Evolutionary conservation across 345 rosid species (phyloP), one percentile per base, ranked within the genome.

Genomic region (Linum lewisii): DNA sequence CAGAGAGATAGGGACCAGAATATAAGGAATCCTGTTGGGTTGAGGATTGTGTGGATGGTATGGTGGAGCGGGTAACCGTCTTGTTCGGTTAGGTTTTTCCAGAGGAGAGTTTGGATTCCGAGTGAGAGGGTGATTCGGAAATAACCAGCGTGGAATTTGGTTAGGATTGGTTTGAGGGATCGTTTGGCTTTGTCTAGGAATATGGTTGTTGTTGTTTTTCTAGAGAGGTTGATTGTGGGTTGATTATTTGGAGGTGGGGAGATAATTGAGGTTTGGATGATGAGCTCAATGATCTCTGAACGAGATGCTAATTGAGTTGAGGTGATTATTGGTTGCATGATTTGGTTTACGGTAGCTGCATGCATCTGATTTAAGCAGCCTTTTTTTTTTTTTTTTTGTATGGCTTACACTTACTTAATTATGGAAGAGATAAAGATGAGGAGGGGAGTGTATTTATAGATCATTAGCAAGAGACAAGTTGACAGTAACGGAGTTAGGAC

Each of bases 1-100:
- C 24, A 56, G 38, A 56, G 38, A 7, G 59, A 22, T n/a, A 56
- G 11, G 24, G 59, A 56, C 59, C 59, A 56, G n/a, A 56, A 32
- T 4, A 26, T 4, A 38, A 56, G 38, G 24, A 54, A 23, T 2
- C 25, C 58, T 10, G 13, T 5, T 6, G 58, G 58, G 24, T 54
- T 5, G 59, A 56, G 59, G 18, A 26, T 26, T 1, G 7, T 6
- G 36, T 25, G 59, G 26, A 56, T 15, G 38, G 29, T 2, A n/a
- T 56, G 59, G 59, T 26, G n/a, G 11, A 56, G 38, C 4, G 38
- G 38, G 59, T n/a, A 3, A 1, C 24, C 24, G 29, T 4, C 29
- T 9, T 6, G 18, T 2, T 56, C 18, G 36, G 59, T 24, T 3
- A 56, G 38, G 36, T 26, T 26, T 11, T 56, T 56, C 38, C 36